Conservation (phyloP, 2,329 filamentous ascomycete species). For the Talaromyces sp. region DNA sequence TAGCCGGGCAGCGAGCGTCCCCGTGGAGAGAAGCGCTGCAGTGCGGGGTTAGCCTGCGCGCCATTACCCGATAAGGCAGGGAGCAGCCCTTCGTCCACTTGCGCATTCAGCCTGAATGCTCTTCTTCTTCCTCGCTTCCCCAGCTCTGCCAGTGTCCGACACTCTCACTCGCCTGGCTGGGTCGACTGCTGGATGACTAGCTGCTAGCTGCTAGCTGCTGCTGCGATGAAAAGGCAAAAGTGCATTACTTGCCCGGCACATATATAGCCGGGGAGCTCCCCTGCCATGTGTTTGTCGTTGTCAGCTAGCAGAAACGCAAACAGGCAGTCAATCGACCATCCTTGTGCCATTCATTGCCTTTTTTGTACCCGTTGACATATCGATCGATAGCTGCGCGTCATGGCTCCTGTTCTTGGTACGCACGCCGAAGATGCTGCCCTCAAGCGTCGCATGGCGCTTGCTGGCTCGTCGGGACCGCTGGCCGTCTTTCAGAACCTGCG, state of each 20-base stretch:
- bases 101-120: background rate
- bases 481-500: slow-evolving; percentile 56
- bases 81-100: background rate
- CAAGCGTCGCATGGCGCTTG: slow-evolving; percentile 48
- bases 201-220: background rate
- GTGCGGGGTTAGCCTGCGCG: background rate
- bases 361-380: background rate
- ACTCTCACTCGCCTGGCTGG: too few relatives aligned
- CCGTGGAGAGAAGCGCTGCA: too few relatives aligned
- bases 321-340: background rate
- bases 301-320: too few relatives aligned
- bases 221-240: background rate
- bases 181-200: background rate
- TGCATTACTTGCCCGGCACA: background rate
- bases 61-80: background rate
- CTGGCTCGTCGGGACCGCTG: slow-evolving; percentile 48
- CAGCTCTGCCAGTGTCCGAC: too few relatives aligned
- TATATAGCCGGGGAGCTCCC: background rate
- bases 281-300: background rate
- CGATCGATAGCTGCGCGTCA: background rate
- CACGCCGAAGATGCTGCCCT: slow-evolving; percentile 46
- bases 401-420: background rate
- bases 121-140: background rate
- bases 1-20: background rate
- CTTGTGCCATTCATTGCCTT: background rate